Conservation (phyloP, 1,284 basidiomycete species). For the Meira nashicola region DNA sequence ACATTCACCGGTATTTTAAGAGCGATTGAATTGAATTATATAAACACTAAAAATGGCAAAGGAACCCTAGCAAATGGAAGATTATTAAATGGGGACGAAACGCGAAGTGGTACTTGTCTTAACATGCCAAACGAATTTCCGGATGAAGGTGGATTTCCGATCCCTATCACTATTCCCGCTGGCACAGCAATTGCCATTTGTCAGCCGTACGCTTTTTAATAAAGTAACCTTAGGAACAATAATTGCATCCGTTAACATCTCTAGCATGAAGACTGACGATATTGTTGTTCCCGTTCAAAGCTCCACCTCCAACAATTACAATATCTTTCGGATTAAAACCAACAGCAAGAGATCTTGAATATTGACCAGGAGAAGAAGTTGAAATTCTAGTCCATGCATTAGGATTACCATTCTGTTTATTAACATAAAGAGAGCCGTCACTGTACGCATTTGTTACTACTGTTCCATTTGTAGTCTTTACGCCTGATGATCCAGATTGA, state of each 20-base stretch:
- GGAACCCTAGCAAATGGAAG: background rate
- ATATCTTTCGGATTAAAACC: background rate
- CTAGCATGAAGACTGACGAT: too few relatives aligned
- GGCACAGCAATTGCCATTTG: constrained; percentile 7
- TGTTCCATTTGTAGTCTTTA: too few relatives aligned
- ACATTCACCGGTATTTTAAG: background rate
- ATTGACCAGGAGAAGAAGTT: background rate
- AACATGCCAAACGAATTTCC: constrained; percentile 7
- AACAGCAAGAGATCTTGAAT: background rate
- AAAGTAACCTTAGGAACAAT: too few relatives aligned
- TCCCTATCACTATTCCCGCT: constrained; percentile 9
- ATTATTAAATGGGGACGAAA: constrained; percentile 8
- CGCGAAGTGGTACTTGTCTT: constrained; percentile 4
- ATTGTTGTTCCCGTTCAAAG: background rate
- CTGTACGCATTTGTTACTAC: too few relatives aligned
- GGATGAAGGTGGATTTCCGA: constrained; percentile 11
- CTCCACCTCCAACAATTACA: constrained; percentile 1
- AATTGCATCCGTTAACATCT: too few relatives aligned
- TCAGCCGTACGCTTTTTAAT: background rate
- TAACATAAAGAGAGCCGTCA: too few relatives aligned
- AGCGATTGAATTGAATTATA: background rate
- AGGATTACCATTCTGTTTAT: too few relatives aligned
- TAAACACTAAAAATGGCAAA: background rate
- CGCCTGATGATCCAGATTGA: too few relatives aligned
- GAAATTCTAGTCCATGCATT: background rate